Conservation (phyloP, 768 basidiomycete genomes). For the Cubamyces lactineus region DNA sequence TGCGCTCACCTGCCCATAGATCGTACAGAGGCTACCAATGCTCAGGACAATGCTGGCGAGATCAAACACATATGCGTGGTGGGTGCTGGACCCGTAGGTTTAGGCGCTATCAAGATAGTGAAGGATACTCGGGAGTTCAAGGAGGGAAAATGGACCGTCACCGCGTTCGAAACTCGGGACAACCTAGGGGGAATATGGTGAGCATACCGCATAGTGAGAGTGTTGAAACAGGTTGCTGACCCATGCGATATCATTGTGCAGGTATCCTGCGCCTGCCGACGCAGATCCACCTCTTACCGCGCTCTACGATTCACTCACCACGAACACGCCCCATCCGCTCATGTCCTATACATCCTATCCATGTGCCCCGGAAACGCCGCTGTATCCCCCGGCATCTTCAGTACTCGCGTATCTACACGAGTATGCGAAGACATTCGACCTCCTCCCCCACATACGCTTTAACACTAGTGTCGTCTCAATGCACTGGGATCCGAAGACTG, state of each 20-base stretch:
- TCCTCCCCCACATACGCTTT: conserved; percentile 65
- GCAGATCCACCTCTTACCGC: conserved; percentile 64
- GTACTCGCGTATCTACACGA: conserved; percentile 70
- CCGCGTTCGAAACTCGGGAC: conserved; percentile 67
- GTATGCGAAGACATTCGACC: conserved; percentile 64
- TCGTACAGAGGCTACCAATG: neutral
- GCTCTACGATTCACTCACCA: conserved; percentile 79
- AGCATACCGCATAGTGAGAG: neutral
- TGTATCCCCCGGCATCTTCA: conserved; percentile 62
- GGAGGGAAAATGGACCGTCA: conserved; percentile 58
- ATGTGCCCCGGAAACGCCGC: conserved; percentile 72
- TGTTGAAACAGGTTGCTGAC: too few relatives aligned
- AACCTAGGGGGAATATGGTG: conserved; percentile 81
- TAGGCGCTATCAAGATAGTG: conserved; percentile 68
- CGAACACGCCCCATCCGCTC: conserved; percentile 77
- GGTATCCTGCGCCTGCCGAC: conserved; percentile 58
- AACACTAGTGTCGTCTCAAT: conserved; percentile 56
- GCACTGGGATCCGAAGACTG: conserved; percentile 39
- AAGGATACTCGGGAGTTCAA: conserved; percentile 61
- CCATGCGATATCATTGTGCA: conserved; percentile 9
- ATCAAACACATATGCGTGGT: conserved; percentile 60
- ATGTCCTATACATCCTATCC: conserved; percentile 69
- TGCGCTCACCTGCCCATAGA: too few relatives aligned
- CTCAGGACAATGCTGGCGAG: neutral
- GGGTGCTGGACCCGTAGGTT: conserved; percentile 76